Evolutionary conservation across 768 basidiomycete species (phyloP).

Genomic region (Infundibulicybe gibba): DNA sequence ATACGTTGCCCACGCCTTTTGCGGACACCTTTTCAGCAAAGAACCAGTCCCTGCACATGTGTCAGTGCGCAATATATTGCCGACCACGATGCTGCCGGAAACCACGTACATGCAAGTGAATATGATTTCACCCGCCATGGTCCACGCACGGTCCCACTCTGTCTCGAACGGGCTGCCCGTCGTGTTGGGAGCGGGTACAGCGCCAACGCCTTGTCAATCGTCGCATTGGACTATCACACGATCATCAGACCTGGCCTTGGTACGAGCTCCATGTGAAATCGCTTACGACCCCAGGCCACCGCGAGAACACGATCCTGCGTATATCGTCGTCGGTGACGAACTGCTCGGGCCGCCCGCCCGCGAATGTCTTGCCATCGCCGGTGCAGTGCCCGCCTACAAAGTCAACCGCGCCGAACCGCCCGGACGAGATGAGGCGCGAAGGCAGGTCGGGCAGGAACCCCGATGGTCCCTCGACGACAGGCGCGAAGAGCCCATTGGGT

Average conservation of each 20-base stretch:
- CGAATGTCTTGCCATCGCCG: conserved; percentile 39
- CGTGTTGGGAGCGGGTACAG: conserved; percentile 33
- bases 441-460: conserved; percentile 31
- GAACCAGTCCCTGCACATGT: conserved; percentile 31
- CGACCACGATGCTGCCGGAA: neutral
- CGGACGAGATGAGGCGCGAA: conserved; percentile 26
- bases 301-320: conserved; percentile 24
- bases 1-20: conserved; percentile 27
- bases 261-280: neutral
- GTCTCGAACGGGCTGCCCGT: conserved; percentile 32
- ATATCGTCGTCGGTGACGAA: conserved; percentile 38
- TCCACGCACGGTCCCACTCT: conserved; percentile 35
- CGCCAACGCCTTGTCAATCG: conserved; percentile 27
- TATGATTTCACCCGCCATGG: conserved; percentile 37
- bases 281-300: conserved; percentile 33
- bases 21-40: conserved; percentile 26
- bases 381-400: conserved; percentile 39
- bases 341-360: conserved; percentile 28
- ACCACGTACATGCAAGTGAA: conserved; percentile 39
- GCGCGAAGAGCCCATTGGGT: conserved; percentile 23
- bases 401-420: conserved; percentile 28
- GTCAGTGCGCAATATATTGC: too few species aligned
- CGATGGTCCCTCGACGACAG: conserved; percentile 22
- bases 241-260: neutral
- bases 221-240: conserved; percentile 26